Percentiles rank a stretch among this genome's conserved stretches.
These are phyloP conservation scores for Fagopyrum homotropicum DNA, from an alignment of 148 eudicot genomes.

Conservation along the genomic window DNA sequence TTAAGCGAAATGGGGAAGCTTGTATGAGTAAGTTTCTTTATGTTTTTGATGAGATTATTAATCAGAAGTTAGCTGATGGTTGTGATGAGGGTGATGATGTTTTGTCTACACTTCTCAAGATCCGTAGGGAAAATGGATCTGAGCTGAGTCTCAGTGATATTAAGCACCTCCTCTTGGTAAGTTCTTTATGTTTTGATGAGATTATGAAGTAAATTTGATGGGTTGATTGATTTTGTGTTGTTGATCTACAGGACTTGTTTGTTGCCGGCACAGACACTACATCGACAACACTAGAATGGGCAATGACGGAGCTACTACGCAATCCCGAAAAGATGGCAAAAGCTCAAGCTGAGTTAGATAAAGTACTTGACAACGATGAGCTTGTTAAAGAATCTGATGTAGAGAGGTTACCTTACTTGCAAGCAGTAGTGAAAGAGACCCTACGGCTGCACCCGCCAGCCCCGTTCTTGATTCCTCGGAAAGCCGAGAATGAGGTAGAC, in stretches of 20 bases:
- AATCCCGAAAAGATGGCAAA: slow-evolving; percentile 19
- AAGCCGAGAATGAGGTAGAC: slow-evolving; percentile 17
- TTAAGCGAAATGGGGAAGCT: neutral
- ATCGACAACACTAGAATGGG: slow-evolving; percentile 27
- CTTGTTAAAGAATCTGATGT: slow-evolving; percentile 27
- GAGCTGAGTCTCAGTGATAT: slow-evolving; percentile 25
- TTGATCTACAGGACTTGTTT: slow-evolving; percentile 22
- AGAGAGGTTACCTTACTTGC: slow-evolving; percentile 24
- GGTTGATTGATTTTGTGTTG: too few species aligned
- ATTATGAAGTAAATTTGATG: too few species aligned
- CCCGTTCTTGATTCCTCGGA: slow-evolving; percentile 27
- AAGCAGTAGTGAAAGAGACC: slow-evolving; percentile 28
- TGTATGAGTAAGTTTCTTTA: neutral
- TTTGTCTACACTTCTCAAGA: slow-evolving; percentile 21
- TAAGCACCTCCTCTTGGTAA: slow-evolving; percentile 24
- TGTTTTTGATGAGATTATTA: slow-evolving; percentile 15
- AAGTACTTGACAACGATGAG: slow-evolving; percentile 14
- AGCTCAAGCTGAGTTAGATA: slow-evolving; percentile 26
- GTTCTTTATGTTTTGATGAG: too few species aligned
- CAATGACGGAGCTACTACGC: slow-evolving; percentile 28
- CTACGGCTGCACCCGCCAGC: slow-evolving; percentile 26
- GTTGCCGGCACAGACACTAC: slow-evolving; percentile 33
- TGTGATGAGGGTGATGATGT: slow-evolving; percentile 21
- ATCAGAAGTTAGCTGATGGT: slow-evolving; percentile 13
- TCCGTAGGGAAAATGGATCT: slow-evolving; percentile 8